Base-by-base conservation (phyloP, 768 basidiomycete species). In the Tricholoma sp. region DNA sequence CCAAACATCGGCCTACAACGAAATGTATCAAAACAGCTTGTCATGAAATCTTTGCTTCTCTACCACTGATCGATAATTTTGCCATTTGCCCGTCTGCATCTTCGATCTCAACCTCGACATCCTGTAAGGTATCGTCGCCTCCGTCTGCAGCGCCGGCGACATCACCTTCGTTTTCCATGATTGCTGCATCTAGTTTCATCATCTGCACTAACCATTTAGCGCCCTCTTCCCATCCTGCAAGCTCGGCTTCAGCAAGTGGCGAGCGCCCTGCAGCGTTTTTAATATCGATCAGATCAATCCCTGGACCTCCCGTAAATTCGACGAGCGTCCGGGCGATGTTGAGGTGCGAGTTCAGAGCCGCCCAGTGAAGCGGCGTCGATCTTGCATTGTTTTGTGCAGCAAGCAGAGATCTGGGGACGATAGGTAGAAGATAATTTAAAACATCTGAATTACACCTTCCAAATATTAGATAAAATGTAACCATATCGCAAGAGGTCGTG, bases 341-440 rank as follows among this genome's bases (percentile, higher is more conserved):
- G 3, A 96, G 80, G 62, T 95, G 94, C 2, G 80, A 74, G 68
- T 97, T 98, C 39, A 94, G 69, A 2, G 89, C 83, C 0, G 94
- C 94, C 94, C 94, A 97, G 65, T 98, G 95, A 6, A 97, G 72
- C 6, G 95, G 80, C 2, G 91, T 95, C 24, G 94, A 95, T 52
- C 84, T 79, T 0, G 89, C 78, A 29, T 68, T 68, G 66, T 97
- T 98, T 57, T 80, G 81, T 0, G 76, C 73, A 2, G 83, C 72
- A 18, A 94, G 65, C 6, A 91, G 70, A 2, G 78, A 68, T 10
- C 86, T 67, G 13, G 80, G 73, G 6, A 80, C 56, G 53, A 83
- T 67, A 2, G 91, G 80, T 3, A 96, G 78, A 12, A 98, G 77
- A 63, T 83, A 85, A 48, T 85, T 76, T 45, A 97, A 79, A 9